Conservation (phyloP, 1,139 yeast species). For the Geotrichum reessii region DNA sequence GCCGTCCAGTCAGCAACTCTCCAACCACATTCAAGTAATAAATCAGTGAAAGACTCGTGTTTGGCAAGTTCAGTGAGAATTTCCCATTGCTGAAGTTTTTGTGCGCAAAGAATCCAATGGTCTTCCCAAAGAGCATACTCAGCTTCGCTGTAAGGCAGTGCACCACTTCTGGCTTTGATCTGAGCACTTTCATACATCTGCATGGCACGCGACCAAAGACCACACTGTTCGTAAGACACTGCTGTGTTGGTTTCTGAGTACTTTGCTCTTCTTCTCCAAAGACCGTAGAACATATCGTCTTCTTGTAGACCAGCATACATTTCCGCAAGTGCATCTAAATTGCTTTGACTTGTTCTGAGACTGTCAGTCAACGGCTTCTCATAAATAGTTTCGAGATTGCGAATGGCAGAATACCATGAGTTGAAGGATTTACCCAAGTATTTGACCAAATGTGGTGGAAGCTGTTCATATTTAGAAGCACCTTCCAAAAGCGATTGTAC, state of each 20-base stretch:
- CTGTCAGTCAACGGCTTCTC: constrained; percentile 60
- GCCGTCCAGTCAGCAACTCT: constrained; percentile 98
- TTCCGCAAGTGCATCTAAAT: constrained; percentile 86
- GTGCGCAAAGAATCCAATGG: constrained; percentile 96
- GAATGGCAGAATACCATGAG: constrained; percentile 88
- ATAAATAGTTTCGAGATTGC: constrained; percentile 72
- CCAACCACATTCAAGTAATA: constrained; percentile 97
- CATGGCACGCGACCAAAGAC: constrained; percentile 91
- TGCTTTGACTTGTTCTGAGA: constrained; percentile 73
- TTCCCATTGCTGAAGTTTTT: constrained; percentile 97
- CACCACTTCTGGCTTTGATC: constrained; percentile 93
- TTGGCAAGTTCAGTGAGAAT: constrained; percentile 92
- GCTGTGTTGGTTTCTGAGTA: constrained; percentile 91
- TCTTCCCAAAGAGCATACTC: constrained; percentile 98
- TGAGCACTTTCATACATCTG: constrained; percentile 96
- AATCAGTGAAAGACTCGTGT: constrained; percentile 95
- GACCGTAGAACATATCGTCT: constrained; percentile 94
- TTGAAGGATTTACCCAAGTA: constrained; percentile 82
- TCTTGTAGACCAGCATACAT: constrained; percentile 84
- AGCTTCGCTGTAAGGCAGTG: constrained; percentile 88
- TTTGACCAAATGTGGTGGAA: constrained; percentile 94
- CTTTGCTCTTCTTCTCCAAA: constrained; percentile 95
- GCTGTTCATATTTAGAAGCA: constrained; percentile 49
- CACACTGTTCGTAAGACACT: constrained; percentile 88
- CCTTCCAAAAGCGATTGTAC: constrained; percentile 81